A percentile compares a stretch with the other conserved stretches of the same genome.
Conservation (phyloP, 2,329 filamentous ascomycete genomes). For the Talaromyces sp. region DNA sequence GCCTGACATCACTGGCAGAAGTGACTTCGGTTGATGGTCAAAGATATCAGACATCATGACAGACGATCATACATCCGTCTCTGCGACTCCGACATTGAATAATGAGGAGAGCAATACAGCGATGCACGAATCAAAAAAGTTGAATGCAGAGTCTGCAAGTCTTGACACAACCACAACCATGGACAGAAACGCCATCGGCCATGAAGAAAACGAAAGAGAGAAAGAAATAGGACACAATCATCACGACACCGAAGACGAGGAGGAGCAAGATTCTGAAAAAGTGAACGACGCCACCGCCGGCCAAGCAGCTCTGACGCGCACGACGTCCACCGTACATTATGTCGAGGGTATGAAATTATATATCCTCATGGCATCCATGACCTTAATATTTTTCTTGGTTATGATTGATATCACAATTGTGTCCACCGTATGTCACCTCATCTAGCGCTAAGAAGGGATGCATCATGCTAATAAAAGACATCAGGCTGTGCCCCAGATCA, state of each 20-base stretch:
- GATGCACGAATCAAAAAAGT: background rate
- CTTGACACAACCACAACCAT: background rate
- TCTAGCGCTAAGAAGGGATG: background rate
- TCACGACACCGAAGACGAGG: background rate
- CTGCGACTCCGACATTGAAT: conserved; percentile 7
- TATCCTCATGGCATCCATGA: conserved; percentile 34
- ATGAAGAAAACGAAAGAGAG: background rate
- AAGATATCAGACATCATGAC: background rate
- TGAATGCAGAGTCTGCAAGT: background rate
- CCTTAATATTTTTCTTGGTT: conserved; percentile 46
- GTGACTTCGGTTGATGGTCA: background rate
- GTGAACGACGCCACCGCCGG: conserved; percentile 8
- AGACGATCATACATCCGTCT: background rate
- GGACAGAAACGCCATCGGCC: background rate
- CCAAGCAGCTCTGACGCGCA: conserved; percentile 6
- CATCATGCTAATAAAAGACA: background rate
- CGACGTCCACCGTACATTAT: conserved; percentile 15
- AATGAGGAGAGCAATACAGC: background rate
- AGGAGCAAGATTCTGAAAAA: background rate
- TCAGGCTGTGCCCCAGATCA: conserved; percentile 48
- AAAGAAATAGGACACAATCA: background rate
- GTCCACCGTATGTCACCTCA: conserved; percentile 39
- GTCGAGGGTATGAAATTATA: conserved; percentile 21
- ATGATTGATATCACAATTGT: conserved; percentile 54
- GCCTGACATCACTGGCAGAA: background rate